phyloP scores from a whole-genome alignment of 305 asterid species.

The Nicotiana rustica region DNA sequence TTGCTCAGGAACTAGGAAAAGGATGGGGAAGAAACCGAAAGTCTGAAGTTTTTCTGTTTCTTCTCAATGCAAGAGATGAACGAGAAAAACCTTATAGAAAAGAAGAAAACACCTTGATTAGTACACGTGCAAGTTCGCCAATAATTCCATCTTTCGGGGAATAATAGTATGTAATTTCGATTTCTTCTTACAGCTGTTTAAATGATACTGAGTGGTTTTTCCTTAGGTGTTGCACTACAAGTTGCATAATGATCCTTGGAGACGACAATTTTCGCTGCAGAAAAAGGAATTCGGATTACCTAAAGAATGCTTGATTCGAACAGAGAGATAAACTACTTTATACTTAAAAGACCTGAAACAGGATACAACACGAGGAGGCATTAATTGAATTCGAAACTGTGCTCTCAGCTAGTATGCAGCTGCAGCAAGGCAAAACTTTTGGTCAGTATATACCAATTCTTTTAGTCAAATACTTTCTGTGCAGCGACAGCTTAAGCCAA shows the following conservation, averaged over 20 bases:
- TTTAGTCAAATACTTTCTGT: constrained; percentile 5
- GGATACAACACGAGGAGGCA: constrained; percentile 17
- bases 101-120: background rate
- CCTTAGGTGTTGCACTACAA: constrained; percentile 86
- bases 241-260: constrained; percentile 90
- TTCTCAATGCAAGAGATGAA: too few species aligned
- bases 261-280: constrained; percentile 47
- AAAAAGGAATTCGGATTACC: constrained; percentile 73
- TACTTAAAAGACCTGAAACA: constrained; percentile 10
- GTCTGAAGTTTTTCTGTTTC: background rate
- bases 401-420: background rate
- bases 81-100: too few species aligned
- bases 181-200: too few species aligned
- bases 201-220: background rate
- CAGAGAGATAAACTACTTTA: constrained; percentile 34
- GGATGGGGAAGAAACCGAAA: too few species aligned
- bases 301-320: constrained; percentile 59
- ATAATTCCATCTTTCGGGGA: background rate
- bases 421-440: background rate
- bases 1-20: background rate
- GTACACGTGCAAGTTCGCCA: background rate
- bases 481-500: constrained; percentile 16
- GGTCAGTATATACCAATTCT: background rate
- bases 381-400: background rate
- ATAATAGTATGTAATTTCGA: background rate